Evolutionary conservation across 495 filamentous ascomycete species (phyloP).

Genomic region (Mytilinidion resinicola): DNA sequence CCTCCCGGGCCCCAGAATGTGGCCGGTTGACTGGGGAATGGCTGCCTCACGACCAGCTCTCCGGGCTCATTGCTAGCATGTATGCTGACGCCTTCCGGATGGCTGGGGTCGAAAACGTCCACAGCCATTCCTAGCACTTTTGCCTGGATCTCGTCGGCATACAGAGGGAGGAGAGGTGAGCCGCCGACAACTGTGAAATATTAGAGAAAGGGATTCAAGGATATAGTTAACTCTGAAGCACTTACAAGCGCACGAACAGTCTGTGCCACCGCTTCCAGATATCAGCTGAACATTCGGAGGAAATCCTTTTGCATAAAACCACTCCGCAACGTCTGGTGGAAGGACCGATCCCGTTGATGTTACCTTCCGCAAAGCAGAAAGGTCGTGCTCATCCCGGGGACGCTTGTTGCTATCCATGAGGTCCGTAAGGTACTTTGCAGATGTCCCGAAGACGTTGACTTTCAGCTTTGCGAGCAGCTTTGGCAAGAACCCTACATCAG

Average conservation of each 20-base stretch:
- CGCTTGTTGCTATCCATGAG: not conserved
- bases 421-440: constrained; percentile 1
- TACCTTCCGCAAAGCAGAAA: constrained; percentile 1
- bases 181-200: not conserved
- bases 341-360: not conserved
- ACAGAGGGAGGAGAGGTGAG: constrained; percentile 2
- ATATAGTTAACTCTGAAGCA: not conserved
- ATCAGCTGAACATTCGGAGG: not conserved
- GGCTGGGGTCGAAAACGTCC: constrained; percentile 1
- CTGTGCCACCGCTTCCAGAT: not conserved
- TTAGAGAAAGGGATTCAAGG: not conserved
- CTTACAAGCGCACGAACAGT: constrained; percentile 2
- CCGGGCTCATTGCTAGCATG: not conserved
- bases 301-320: constrained; percentile 2
- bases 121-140: constrained; percentile 2
- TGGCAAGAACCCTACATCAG: not conserved
- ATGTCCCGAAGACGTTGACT: constrained; percentile 2
- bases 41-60: constrained; percentile 2
- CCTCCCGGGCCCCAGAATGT: constrained; percentile 2
- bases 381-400: constrained; percentile 3
- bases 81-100: not conserved
- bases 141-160: constrained; percentile 3
- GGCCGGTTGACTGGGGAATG: constrained; percentile 2
- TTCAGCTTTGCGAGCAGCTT: not conserved
- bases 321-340: constrained; percentile 1